These are phyloP conservation scores for Oenanthe sinensis DNA, from an alignment of 129 eudicot genomes.

Conservation along the genomic window DNA sequence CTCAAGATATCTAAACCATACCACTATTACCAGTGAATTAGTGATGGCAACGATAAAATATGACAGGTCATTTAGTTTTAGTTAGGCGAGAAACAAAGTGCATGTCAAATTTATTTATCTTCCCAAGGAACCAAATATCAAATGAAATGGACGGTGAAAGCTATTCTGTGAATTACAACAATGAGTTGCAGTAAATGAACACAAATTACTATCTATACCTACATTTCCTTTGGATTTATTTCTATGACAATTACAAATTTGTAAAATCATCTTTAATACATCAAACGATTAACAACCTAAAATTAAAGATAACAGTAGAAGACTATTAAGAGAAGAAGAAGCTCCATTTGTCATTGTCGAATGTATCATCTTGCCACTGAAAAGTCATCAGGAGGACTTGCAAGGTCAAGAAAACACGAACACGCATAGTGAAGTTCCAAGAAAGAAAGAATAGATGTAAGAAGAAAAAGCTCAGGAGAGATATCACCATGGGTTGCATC, in stretches of 20 bases:
- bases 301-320: background rate
- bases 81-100: background rate
- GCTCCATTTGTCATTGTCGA: background rate
- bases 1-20: too few relatives aligned
- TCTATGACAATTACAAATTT: background rate
- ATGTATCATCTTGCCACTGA: background rate
- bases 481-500: constrained; percentile 29
- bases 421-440: background rate
- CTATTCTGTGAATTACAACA: background rate
- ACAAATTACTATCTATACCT: background rate
- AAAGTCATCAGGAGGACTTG: constrained; percentile 29
- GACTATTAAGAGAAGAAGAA: background rate
- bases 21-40: too few relatives aligned
- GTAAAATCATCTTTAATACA: background rate
- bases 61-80: too few relatives aligned
- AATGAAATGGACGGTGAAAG: background rate
- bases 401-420: constrained; percentile 65
- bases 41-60: too few relatives aligned
- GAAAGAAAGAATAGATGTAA: constrained; percentile 7
- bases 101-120: background rate
- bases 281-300: background rate
- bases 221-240: background rate
- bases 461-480: constrained; percentile 74
- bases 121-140: background rate
- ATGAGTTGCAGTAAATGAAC: background rate